Conservation (phyloP, 257 asterid species). For the Fraxinus anomala region DNA sequence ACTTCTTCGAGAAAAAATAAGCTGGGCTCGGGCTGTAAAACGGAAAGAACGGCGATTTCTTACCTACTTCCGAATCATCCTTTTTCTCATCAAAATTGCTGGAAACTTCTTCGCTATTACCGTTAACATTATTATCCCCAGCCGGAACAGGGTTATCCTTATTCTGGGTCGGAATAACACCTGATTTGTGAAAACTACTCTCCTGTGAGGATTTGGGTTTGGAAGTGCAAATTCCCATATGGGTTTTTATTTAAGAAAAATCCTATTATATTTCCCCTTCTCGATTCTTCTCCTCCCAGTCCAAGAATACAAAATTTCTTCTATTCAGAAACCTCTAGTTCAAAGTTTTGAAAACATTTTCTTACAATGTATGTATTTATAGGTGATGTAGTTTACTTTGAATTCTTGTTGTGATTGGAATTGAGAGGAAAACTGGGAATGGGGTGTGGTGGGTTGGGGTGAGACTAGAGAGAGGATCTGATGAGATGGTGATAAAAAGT, state of each 20-base stretch:
- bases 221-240: conserved; percentile 54
- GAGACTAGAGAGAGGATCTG: not conserved
- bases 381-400: not conserved
- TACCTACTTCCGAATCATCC: conserved; percentile 38
- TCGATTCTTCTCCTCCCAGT: not conserved
- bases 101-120: conserved; percentile 9
- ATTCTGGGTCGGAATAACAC: conserved; percentile 10
- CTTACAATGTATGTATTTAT: not conserved
- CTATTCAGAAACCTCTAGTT: not conserved
- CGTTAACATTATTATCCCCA: conserved; percentile 19
- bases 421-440: not conserved
- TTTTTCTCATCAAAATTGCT: conserved; percentile 28
- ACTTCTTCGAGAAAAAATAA: conserved; percentile 54
- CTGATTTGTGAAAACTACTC: conserved; percentile 8
- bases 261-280: not conserved
- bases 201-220: conserved; percentile 33
- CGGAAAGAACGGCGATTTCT: conserved; percentile 57
- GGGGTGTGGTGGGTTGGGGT: not conserved
- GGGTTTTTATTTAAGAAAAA: not conserved
- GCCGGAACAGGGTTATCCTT: conserved; percentile 19
- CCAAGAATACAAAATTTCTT: not conserved
- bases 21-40: conserved; percentile 71
- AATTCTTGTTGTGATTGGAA: not conserved
- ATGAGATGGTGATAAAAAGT: conserved; percentile 5
- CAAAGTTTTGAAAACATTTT: not conserved